A percentile compares a stretch with the other conserved stretches of the same genome.
phyloP scores from a whole-genome alignment of 805 yeast genomes.

The Zygosaccharomyces pseudorouxii region DNA sequence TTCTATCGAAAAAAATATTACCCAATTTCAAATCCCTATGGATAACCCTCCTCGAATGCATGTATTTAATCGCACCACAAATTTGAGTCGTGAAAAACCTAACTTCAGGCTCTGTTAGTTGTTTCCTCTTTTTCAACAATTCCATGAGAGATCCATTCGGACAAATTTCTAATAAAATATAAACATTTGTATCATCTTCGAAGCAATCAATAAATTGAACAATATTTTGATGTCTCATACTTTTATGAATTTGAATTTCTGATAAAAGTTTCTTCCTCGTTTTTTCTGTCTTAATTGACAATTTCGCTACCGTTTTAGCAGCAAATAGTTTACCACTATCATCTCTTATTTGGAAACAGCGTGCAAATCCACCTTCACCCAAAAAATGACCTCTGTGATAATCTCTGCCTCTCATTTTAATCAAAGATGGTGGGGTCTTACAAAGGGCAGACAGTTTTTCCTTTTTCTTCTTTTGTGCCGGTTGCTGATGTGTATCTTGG shows the following conservation, averaged over 20 bases:
- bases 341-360: constrained; percentile 96
- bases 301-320: constrained; percentile 96
- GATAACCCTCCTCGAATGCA: constrained; percentile 87
- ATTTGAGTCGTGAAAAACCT: constrained; percentile 87
- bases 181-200: constrained; percentile 93
- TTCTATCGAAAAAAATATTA: constrained; percentile 87
- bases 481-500: constrained; percentile 27
- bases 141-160: constrained; percentile 95
- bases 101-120: constrained; percentile 88
- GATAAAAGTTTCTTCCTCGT: constrained; percentile 78
- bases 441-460: constrained; percentile 88
- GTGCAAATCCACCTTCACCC: constrained; percentile 98
- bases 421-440: constrained; percentile 93
- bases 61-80: constrained; percentile 87
- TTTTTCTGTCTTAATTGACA: constrained; percentile 85
- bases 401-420: constrained; percentile 84
- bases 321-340: constrained; percentile 83
- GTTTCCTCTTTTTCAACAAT: constrained; percentile 74
- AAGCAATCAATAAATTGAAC: constrained; percentile 94
- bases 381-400: constrained; percentile 85
- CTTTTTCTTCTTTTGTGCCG: constrained; percentile 59
- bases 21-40: constrained; percentile 97
- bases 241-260: constrained; percentile 92
- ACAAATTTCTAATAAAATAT: constrained; percentile 89
- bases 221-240: constrained; percentile 81